Evolutionary conservation across 2,329 filamentous ascomycete species (phyloP).

Genomic region (Penicillium sp.): DNA sequence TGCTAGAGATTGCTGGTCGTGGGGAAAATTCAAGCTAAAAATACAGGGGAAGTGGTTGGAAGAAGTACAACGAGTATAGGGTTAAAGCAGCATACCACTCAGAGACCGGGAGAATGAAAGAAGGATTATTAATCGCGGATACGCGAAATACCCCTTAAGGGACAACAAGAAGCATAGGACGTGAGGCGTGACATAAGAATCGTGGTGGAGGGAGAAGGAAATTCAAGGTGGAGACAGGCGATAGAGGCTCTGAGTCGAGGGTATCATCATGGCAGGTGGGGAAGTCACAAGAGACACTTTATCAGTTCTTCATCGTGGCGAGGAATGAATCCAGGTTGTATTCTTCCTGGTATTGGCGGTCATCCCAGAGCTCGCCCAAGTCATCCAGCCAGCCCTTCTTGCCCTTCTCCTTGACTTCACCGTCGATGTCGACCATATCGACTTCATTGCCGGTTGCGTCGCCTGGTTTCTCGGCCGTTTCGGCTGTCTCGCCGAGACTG

Average conservation of each 20-base stretch:
- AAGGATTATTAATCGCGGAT: slow-evolving; percentile 8
- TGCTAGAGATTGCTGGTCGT: slow-evolving; percentile 14
- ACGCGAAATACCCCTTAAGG: background rate
- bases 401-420: slow-evolving; percentile 87
- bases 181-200: slow-evolving; percentile 7
- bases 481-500: slow-evolving; percentile 73
- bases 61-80: slow-evolving; percentile 1
- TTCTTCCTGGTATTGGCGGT: slow-evolving; percentile 96
- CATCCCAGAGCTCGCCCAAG: slow-evolving; percentile 93
- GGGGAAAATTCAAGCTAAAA: slow-evolving; percentile 18
- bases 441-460: slow-evolving; percentile 54
- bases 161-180: slow-evolving; percentile 1
- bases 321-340: slow-evolving; percentile 95
- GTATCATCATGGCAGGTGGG: background rate
- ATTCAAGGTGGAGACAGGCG: background rate
- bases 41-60: slow-evolving; percentile 22
- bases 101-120: background rate
- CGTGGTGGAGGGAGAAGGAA: background rate
- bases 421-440: slow-evolving; percentile 91
- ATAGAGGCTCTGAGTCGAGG: background rate
- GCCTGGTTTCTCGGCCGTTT: slow-evolving; percentile 59
- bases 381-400: slow-evolving; percentile 98
- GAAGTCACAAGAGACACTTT: background rate
- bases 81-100: slow-evolving; percentile 2
- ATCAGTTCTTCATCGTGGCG: slow-evolving; percentile 75